Evolutionary conservation across 2,329 filamentous ascomycete species (phyloP).

Genomic region (Emmonsiellopsis sp.): DNA sequence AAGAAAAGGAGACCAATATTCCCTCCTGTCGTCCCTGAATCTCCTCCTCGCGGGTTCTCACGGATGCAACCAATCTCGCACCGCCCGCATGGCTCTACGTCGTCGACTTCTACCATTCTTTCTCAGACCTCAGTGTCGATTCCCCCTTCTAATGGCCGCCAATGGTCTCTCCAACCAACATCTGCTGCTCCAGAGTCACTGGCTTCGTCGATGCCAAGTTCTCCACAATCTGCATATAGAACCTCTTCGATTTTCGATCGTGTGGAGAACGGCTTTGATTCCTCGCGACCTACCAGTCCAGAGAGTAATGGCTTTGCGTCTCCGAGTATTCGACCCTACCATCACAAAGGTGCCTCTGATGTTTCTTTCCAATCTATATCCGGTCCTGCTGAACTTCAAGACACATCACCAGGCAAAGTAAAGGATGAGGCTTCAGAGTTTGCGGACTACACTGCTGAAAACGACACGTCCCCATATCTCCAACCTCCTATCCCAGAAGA

Average conservation of each 20-base stretch:
- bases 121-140: constrained; percentile 54
- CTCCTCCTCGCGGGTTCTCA: constrained; percentile 18
- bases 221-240: constrained; percentile 65
- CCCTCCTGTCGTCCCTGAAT: constrained; percentile 40
- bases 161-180: constrained; percentile 57
- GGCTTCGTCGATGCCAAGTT: constrained; percentile 68
- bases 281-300: constrained; percentile 71
- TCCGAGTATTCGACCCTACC: constrained; percentile 56
- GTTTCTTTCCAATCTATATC: constrained; percentile 39
- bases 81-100: constrained; percentile 30
- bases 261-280: constrained; percentile 53
- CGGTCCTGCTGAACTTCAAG: constrained; percentile 1
- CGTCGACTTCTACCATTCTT: constrained; percentile 51
- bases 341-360: constrained; percentile 50
- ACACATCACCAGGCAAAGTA: background rate
- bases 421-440: background rate
- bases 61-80: constrained; percentile 18
- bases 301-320: constrained; percentile 59
- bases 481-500: constrained; percentile 33
- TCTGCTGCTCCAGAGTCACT: constrained; percentile 53
- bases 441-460: background rate
- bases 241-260: constrained; percentile 72
- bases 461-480: constrained; percentile 6
- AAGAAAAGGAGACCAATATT: constrained; percentile 62
- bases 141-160: constrained; percentile 41